phyloP scores from a whole-genome alignment of 345 rosid genomes.

The Linum tenue region DNA sequence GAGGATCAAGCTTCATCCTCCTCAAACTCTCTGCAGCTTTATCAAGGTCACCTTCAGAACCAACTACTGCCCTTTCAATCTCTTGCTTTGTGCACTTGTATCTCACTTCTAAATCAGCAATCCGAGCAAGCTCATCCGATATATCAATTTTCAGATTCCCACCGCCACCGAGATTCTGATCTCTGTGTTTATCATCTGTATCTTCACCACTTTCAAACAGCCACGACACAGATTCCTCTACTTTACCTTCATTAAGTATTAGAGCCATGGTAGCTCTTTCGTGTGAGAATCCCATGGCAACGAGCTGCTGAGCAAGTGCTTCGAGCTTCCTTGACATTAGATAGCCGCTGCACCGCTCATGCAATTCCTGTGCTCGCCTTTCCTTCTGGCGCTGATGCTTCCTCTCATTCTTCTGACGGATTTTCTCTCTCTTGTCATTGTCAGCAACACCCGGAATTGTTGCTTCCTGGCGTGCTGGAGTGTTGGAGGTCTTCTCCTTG shows the following conservation, averaged over 20 bases:
- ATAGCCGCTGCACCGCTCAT: conserved; percentile 64
- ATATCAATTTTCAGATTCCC: conserved; percentile 72
- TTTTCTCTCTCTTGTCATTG: conserved; percentile 71
- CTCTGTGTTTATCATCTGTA: conserved; percentile 33
- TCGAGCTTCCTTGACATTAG: conserved; percentile 90
- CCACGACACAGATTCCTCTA: conserved; percentile 85
- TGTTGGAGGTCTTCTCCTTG: conserved; percentile 49
- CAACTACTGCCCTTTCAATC: conserved; percentile 70
- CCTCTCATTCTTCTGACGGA: conserved; percentile 81
- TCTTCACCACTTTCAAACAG: conserved; percentile 69
- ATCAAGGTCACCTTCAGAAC: conserved; percentile 66
- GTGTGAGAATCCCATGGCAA: conserved; percentile 77
- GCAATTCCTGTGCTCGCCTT: conserved; percentile 78
- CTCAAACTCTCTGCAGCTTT: conserved; percentile 48
- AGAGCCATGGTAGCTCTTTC: conserved; percentile 78
- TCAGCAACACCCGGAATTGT: conserved; percentile 49
- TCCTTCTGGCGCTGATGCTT: conserved; percentile 93
- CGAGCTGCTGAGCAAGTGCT: conserved; percentile 70
- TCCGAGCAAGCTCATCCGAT: conserved; percentile 70
- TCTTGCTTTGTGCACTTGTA: conserved; percentile 66
- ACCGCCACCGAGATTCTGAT: conserved; percentile 27
- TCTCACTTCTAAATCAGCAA: conserved; percentile 51
- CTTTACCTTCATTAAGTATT: conserved; percentile 75
- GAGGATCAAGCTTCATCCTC: conserved; percentile 39
- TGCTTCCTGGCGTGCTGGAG: conserved; percentile 40